Evolutionary conservation across 2,329 filamentous ascomycete species (phyloP).

Genomic region (Ilyonectria sp.): DNA sequence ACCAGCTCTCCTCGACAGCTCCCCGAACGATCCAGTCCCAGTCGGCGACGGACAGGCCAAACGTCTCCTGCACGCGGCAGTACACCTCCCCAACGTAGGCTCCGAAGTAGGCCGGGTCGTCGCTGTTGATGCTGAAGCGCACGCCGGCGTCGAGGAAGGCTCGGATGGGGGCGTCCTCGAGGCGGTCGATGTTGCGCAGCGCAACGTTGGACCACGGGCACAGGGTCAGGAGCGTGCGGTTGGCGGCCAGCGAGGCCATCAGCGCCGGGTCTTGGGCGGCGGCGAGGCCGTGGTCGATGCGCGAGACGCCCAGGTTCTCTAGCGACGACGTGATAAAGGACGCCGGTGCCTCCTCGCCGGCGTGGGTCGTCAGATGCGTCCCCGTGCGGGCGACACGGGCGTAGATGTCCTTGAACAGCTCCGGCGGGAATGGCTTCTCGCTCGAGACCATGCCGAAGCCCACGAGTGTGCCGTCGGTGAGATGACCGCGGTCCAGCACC

Average conservation of each 20-base stretch:
- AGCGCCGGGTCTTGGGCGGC: constrained; percentile 73
- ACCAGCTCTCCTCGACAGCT: constrained; percentile 80
- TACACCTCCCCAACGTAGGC: constrained; percentile 82
- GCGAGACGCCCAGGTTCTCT: constrained; percentile 71
- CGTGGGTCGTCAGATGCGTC: constrained; percentile 79
- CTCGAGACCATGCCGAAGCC: constrained; percentile 80
- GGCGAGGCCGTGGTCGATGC: constrained; percentile 83
- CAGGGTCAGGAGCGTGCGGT: constrained; percentile 75
- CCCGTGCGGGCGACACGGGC: constrained; percentile 60
- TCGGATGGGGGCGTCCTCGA: constrained; percentile 67
- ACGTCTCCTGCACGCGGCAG: constrained; percentile 81
- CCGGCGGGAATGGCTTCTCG: constrained; percentile 69
- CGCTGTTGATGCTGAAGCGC: constrained; percentile 80
- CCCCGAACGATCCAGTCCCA: constrained; percentile 76
- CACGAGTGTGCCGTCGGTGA: constrained; percentile 66
- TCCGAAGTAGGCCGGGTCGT: constrained; percentile 84
- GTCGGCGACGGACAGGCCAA: constrained; percentile 73
- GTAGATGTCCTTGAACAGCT: constrained; percentile 76
- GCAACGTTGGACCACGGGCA: constrained; percentile 82
- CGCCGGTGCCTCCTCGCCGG: constrained; percentile 81
- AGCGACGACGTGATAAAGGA: constrained; percentile 76
- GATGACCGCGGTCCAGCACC: constrained; percentile 57
- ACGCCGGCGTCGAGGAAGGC: constrained; percentile 75
- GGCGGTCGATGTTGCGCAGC: constrained; percentile 44
- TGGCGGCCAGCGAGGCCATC: constrained; percentile 69